A percentile compares a stretch with the other conserved stretches of the same genome.
Conservation (phyloP, 768 basidiomycete species). For the Clitopilus hobsonii region DNA sequence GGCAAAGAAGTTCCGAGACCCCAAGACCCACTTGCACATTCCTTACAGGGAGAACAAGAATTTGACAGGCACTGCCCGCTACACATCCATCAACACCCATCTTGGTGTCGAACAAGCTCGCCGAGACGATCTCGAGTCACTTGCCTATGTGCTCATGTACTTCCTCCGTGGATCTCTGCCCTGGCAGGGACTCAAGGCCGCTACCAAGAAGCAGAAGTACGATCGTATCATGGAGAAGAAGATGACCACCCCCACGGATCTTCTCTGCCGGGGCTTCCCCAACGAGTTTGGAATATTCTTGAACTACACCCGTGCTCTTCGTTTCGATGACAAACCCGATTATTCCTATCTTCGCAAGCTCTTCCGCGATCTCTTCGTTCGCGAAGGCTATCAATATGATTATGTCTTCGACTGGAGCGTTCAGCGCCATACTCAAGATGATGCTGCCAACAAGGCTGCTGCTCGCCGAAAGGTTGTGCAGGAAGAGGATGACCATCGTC, state of each 20-base stretch:
- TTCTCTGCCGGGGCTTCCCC: slow-evolving; percentile 98
- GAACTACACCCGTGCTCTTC: slow-evolving; percentile 97
- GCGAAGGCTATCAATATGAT: slow-evolving; percentile 98
- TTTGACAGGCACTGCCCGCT: slow-evolving; percentile 95
- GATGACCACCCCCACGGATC: slow-evolving; percentile 97
- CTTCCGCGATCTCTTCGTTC: slow-evolving; percentile 96
- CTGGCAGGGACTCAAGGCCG: slow-evolving; percentile 99
- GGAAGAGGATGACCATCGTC: slow-evolving; percentile 80
- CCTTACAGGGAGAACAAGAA: slow-evolving; percentile 99
- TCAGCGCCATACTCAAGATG: slow-evolving; percentile 69
- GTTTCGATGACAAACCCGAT: slow-evolving; percentile 99
- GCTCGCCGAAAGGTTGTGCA: slow-evolving; percentile 76
- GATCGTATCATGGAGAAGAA: slow-evolving; percentile 99
- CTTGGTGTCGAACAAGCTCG: slow-evolving; percentile 97
- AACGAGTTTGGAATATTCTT: slow-evolving; percentile 99
- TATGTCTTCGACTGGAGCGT: slow-evolving; percentile 99
- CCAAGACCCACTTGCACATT: slow-evolving; percentile 99
- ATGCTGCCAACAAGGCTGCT: slow-evolving; percentile 55
- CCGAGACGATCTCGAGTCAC: slow-evolving; percentile 95
- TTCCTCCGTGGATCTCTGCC: slow-evolving; percentile 97
- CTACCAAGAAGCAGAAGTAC: slow-evolving; percentile 99
- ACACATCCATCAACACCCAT: slow-evolving; percentile 99
- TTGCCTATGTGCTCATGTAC: slow-evolving; percentile 99
- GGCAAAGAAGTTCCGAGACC: slow-evolving; percentile 99
- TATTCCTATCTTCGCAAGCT: slow-evolving; percentile 99